Evolutionary conservation across 331 rosid genomes (phyloP), one percentile per base, ranked within the genome.

Genomic region (Telfairia occidentalis): DNA sequence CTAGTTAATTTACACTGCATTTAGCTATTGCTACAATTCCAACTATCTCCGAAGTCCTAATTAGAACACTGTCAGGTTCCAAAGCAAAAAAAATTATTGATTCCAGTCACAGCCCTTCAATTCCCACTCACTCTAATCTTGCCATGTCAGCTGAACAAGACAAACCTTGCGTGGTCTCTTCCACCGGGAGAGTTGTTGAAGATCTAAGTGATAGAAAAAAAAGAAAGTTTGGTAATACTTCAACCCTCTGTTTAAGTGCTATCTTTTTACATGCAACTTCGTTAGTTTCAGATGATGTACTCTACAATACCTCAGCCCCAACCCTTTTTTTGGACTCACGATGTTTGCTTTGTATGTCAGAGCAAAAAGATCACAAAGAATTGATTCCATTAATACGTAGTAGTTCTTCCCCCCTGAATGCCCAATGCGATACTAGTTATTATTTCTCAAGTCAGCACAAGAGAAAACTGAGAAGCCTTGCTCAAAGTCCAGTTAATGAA

Each of bases 401-500:
- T 42, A 87, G 89, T 79, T 75, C 84, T 79, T 79, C 82, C 12
- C 85, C 89, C 13, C 63, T 82, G 73, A 67, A 74, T 38, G 73
- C 89, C 78, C 81, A 75, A 34, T 85, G 87, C 70, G 78, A 85
- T 79, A 55, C 92, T 57, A 87, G 87, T 86, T 85, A 53, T 75
- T 90, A 88, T 57, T 85, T 92, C 78, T 82, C 97, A 66, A 88
- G 97, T 85, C 97, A 90, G 78, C 99, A 92, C 85, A 95, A 89
- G 96, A 90, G 99, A 78, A 95, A 92, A 83, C 63, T 95, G 86
- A 85, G 97, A 85, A 82, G 89, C 72, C 85, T 95, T 85, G 87
- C 90, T 75, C 76, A 83, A 72, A 84, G 86, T 78, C 99, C 99
- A 1, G 93, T 83, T 66, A 87, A 95, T 38, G 93, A 92, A 85